Conservation (phyloP, 2,329 filamentous ascomycete genomes). For the Cladosporium sp. region DNA sequence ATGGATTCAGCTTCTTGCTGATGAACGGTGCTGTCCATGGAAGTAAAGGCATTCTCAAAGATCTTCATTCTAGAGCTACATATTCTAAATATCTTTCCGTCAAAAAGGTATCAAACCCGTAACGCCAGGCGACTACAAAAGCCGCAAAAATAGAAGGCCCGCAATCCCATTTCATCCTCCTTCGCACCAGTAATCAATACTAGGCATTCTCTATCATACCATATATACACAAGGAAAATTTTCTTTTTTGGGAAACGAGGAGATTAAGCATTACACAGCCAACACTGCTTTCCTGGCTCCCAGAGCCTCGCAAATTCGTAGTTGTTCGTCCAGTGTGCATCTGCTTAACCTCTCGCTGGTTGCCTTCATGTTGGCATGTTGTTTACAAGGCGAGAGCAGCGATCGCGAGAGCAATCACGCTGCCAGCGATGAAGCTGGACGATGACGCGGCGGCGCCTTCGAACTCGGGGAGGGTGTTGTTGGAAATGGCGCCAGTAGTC, state of each 20-base stretch:
- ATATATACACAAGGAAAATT: background rate
- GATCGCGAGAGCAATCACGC: constrained; percentile 11
- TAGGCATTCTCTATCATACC: background rate
- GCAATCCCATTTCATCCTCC: background rate
- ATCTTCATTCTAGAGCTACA: background rate
- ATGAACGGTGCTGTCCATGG: background rate
- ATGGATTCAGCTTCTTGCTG: background rate
- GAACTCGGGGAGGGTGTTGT: constrained; percentile 16
- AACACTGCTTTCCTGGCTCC: constrained; percentile 2
- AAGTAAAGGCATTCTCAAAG: background rate
- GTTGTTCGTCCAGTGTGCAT: background rate
- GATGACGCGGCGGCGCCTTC: constrained; percentile 14
- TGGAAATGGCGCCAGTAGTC: background rate
- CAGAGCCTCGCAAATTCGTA: constrained; percentile 6
- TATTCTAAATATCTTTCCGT: background rate
- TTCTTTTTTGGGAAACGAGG: background rate
- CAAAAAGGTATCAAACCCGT: background rate
- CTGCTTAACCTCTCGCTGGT: background rate
- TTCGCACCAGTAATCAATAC: background rate
- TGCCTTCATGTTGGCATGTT: too few relatives aligned
- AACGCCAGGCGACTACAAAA: background rate
- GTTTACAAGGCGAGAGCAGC: constrained; percentile 10
- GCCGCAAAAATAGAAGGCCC: background rate
- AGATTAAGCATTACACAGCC: constrained; percentile 9
- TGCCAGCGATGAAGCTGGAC: constrained; percentile 6